Base-by-base conservation (phyloP, 2,329 filamentous ascomycete genomes). In the Colletotrichum caudatum region DNA sequence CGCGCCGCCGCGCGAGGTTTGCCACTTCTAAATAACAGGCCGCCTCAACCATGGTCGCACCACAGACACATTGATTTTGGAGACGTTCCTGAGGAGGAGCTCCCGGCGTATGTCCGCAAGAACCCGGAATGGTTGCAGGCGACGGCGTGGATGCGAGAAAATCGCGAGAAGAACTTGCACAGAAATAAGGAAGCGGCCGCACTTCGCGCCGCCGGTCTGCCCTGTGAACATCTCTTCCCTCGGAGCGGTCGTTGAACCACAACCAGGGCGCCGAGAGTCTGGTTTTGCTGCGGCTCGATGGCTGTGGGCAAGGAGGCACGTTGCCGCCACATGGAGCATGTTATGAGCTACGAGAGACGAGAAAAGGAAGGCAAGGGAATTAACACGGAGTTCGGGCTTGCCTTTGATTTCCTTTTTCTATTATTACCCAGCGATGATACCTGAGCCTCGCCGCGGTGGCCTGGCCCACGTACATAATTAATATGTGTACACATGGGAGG, bases 51-150 rank as follows among this genome's bases (percentile, higher is more conserved):
- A 14, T 76, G 78, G 63, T 68, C 73, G 0, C 77, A 77, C 60
- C 75, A 72, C 29, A 76, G 78, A 23, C 74, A 74, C 1, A 62
- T 80, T 26, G 81, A 84, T 68, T 83, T 83, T 73, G 80, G 78
- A 35, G 78, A 82, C 62, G 76, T 84, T 18, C 76, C 80, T 5
- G 78, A 80, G 54, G 76, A 81, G 16, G 79, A 83, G 1, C 75
- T 88, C 1, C 86, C 86, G 0, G 80, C 82, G 1, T 80, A 83
- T 39, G 84, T 88, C 7, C 77, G 72, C 39, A 79, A 79, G 2
- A 84, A 88, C 64, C 79, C 82, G 1, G 79, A 77, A 1, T 88
- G 87, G 87, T 61, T 84, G 41, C 79, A 80, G 56, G 84, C 82
- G 4, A 81, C 79, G 26, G 77, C 75, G 18, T 83, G 81, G 74